phyloP scores from a whole-genome alignment of 371 early-diverging fungal species.

The Mucor circinelloides region DNA sequence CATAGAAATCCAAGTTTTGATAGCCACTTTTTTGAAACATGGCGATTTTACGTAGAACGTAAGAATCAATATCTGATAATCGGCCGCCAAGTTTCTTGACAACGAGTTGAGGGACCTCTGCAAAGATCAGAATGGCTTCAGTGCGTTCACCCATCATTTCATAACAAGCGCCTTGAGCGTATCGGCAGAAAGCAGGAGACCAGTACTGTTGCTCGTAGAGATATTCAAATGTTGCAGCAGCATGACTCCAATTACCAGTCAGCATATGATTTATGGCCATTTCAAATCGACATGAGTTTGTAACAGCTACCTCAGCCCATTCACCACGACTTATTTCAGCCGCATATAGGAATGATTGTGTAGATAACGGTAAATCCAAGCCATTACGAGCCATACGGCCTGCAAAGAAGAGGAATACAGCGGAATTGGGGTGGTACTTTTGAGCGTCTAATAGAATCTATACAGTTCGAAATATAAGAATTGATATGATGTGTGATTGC shows the following conservation, averaged over 20 bases:
- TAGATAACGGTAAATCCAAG: constrained; percentile 52
- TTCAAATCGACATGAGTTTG: constrained; percentile 58
- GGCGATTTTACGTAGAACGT: constrained; percentile 57
- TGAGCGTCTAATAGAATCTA: constrained; percentile 56
- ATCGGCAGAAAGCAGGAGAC: constrained; percentile 62
- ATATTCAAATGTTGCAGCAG: constrained; percentile 49
- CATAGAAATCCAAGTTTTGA: constrained; percentile 46
- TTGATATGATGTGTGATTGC: neutral
- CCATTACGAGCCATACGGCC: constrained; percentile 54
- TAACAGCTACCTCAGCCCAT: constrained; percentile 53
- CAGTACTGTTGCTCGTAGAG: constrained; percentile 58
- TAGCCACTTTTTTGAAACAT: constrained; percentile 54
- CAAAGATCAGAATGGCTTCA: constrained; percentile 54
- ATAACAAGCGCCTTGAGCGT: constrained; percentile 57
- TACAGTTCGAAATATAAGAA: constrained; percentile 16
- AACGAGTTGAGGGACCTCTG: constrained; percentile 46
- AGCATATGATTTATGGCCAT: constrained; percentile 60
- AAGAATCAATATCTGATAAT: constrained; percentile 57
- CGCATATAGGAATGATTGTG: constrained; percentile 52
- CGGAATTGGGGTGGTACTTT: constrained; percentile 55
- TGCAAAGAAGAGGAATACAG: constrained; percentile 58
- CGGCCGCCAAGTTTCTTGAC: constrained; percentile 60
- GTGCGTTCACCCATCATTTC: constrained; percentile 49
- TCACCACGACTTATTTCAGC: constrained; percentile 43
- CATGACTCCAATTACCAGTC: constrained; percentile 55